Evolutionary conservation across 2,329 filamentous ascomycete species (phyloP).

Genomic region (Pseudocercospora fijiensis): DNA sequence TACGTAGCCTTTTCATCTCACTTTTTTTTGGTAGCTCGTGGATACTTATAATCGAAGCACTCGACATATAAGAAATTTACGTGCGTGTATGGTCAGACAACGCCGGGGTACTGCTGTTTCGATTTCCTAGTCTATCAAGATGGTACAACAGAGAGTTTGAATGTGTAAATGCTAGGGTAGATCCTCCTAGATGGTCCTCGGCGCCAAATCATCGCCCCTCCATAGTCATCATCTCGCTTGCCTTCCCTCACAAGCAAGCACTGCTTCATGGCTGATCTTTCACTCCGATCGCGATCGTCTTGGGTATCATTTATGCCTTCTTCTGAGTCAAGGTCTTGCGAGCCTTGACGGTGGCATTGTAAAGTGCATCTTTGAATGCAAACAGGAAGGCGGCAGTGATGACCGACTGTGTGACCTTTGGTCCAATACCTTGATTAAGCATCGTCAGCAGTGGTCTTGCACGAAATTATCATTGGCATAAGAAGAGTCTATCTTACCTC

Average conservation of each 20-base stretch:
- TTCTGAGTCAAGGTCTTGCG: conserved; percentile 42
- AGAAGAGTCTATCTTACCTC: conserved; percentile 60
- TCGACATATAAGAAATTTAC: not conserved
- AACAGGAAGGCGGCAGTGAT: conserved; percentile 95
- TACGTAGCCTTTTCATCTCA: conserved; percentile 10
- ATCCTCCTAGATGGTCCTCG: not conserved
- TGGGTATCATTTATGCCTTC: conserved; percentile 21
- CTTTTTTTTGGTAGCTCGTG: conserved; percentile 3
- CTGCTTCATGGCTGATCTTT: not conserved
- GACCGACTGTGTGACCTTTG: conserved; percentile 96
- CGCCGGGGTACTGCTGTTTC: not conserved
- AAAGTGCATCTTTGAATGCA: conserved; percentile 95
- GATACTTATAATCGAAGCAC: conserved; percentile 10
- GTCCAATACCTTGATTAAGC: conserved; percentile 69
- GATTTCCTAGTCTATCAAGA: not conserved
- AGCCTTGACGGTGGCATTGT: conserved; percentile 73
- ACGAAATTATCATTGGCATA: not conserved
- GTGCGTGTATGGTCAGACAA: too few species aligned
- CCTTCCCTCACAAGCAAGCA: not conserved
- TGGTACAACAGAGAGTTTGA: not conserved
- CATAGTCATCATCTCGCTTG: not conserved
- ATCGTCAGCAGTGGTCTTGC: conserved; percentile 11
- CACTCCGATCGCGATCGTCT: not conserved
- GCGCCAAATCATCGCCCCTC: not conserved
- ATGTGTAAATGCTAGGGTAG: not conserved